Evolutionary conservation across 768 basidiomycete species (phyloP), one percentile per base, ranked within the genome.

Genomic region (Punctularia strigosozonata): DNA sequence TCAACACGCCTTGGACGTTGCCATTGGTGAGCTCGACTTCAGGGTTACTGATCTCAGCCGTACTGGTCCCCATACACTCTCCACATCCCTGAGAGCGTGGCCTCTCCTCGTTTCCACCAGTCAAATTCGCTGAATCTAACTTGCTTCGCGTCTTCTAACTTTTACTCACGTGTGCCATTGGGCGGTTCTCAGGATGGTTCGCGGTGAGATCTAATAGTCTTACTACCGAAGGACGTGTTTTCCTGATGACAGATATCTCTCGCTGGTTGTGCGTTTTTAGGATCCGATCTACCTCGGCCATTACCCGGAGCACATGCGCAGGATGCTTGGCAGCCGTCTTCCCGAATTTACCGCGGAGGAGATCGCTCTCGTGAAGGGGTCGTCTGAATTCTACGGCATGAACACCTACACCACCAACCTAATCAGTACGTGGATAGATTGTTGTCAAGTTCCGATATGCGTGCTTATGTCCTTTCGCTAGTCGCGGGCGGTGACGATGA

Each of bases 271-370:
- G n/a, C n/a, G n/a, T n/a, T 38, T 32, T 44, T 60, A 67, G 67
- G 79, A 80, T 50, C 73, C 78, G 2, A 73, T 84, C 36, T 80
- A 85, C 57, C 73, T 80, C 17, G 83, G 82, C 3, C 61, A 68
- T 38, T 85, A 83, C 54, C 82, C 83, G 1, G 55, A 57, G 0
- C 67, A 68, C 47, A 69, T 80, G 61, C 60, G 69, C 18, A 62
- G 68, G 39, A 67, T 77, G 18, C 64, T 75, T 37, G 69, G 70
- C 12, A 64, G 71, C 40, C 69, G 75, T n/a, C 67, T 80, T 32
- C 72, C 74, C 0, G 63, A 65, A 31, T 76, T 73, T 48, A 73
- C 75, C 1, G 49, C 61, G 5, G 75, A 73, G 23, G 77, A 82
- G 46, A 50, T 68, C 43, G 60, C 58, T 0, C 49, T 80, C 24